Evolutionary conservation across 306 rosid genomes (phyloP).

Genomic region (Dalbergia cultrata): DNA sequence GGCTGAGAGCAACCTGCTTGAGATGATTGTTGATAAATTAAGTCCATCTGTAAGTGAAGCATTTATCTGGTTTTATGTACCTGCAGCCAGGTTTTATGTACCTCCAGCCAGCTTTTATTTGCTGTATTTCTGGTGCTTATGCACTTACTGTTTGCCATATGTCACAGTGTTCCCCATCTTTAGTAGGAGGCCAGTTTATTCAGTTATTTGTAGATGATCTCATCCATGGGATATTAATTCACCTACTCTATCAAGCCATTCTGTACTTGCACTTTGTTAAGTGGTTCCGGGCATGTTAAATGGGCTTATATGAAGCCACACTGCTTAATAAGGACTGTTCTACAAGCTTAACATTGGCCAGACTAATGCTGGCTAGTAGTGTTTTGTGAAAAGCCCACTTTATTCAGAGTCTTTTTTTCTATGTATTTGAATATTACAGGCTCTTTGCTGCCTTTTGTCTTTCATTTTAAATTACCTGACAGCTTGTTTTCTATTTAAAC

Average conservation of each 20-base stretch:
- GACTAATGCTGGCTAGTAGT: slow-evolving; percentile 2
- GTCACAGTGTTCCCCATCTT: slow-evolving; percentile 13
- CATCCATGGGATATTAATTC: slow-evolving; percentile 12
- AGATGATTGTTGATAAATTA: slow-evolving; percentile 95
- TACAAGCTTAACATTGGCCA: slow-evolving; percentile 22
- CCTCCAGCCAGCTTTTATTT: slow-evolving; percentile 26
- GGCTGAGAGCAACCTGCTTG: slow-evolving; percentile 93
- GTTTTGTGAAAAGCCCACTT: slow-evolving; percentile 33
- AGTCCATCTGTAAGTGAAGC: slow-evolving; percentile 82
- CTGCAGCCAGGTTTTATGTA: slow-evolving; percentile 40
- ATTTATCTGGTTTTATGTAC: slow-evolving; percentile 36
- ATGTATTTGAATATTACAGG: slow-evolving; percentile 27
- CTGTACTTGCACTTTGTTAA: background rate
- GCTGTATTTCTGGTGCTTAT: slow-evolving; percentile 10
- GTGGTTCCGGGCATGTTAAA: background rate
- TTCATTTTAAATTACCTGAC: slow-evolving; percentile 44
- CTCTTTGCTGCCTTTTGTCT: background rate
- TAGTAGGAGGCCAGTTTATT: slow-evolving; percentile 35
- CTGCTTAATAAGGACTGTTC: slow-evolving; percentile 9
- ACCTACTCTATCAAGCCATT: background rate
- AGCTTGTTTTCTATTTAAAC: slow-evolving; percentile 42
- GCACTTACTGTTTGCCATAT: slow-evolving; percentile 20
- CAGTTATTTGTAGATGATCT: slow-evolving; percentile 34
- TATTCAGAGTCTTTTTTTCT: slow-evolving; percentile 15
- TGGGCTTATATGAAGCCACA: slow-evolving; percentile 28